Conservation (phyloP, 495 filamentous ascomycete species). For the Podospora conica region DNA sequence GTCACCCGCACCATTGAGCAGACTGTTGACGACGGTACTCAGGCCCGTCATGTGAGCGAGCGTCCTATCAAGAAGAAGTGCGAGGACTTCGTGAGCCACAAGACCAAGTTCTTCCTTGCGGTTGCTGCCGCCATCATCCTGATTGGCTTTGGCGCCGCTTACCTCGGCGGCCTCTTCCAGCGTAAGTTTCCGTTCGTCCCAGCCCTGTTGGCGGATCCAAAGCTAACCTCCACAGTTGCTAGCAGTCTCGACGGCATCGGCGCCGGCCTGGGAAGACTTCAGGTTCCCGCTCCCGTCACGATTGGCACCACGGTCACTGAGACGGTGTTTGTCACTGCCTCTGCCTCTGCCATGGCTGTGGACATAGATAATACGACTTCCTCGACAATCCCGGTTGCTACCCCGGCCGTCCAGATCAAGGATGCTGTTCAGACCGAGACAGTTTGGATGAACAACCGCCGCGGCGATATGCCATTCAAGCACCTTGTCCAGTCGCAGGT, state of each 20-base stretch:
- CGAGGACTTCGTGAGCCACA: background rate
- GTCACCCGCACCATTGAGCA: background rate
- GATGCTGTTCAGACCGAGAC: background rate
- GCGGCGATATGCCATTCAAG: background rate
- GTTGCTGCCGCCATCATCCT: background rate
- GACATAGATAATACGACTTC: background rate
- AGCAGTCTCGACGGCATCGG: background rate
- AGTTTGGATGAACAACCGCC: background rate
- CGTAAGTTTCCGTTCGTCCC: background rate
- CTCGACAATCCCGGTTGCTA: background rate
- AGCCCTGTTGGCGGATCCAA: background rate
- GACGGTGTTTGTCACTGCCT: background rate
- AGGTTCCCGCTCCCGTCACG: background rate
- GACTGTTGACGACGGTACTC: background rate
- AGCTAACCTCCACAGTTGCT: background rate
- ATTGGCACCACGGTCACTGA: background rate
- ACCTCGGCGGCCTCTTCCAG: background rate
- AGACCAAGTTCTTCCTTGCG: background rate
- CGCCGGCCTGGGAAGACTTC: background rate
- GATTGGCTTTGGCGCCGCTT: background rate
- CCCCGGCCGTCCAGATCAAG: background rate
- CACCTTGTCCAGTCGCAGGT: no score
- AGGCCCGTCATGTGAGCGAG: background rate
- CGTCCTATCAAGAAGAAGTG: background rate
- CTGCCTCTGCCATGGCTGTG: background rate